phyloP scores from a whole-genome alignment of 1,139 yeast genomes.

The Geotrichum carabidarum region DNA sequence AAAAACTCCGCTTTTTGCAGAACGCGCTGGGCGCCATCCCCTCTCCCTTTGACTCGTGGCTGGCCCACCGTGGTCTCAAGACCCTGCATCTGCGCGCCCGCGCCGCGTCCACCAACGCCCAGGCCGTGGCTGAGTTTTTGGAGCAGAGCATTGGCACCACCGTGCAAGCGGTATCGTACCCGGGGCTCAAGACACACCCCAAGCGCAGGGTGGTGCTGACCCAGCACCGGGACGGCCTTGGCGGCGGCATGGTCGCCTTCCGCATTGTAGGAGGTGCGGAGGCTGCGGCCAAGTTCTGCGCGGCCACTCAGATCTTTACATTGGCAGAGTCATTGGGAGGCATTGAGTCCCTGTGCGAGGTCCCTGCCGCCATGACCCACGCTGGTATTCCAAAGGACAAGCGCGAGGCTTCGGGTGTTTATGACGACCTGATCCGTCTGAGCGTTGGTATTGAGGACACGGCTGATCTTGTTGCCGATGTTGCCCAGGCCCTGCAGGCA shows the following conservation, averaged over 20 bases:
- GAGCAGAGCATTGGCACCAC: constrained; percentile 40
- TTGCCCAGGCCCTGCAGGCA: constrained; percentile 60
- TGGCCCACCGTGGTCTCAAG: constrained; percentile 88
- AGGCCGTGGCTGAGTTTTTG: constrained; percentile 65
- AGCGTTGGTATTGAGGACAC: constrained; percentile 85
- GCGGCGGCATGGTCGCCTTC: constrained; percentile 91
- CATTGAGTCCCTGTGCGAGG: constrained; percentile 79
- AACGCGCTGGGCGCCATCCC: constrained; percentile 88
- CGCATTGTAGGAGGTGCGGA: constrained; percentile 77
- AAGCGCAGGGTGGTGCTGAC: constrained; percentile 57
- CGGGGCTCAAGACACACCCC: constrained; percentile 67
- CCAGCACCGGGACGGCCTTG: constrained; percentile 81
- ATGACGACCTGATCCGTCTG: constrained; percentile 73
- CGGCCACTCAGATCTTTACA: constrained; percentile 70
- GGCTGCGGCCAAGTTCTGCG: constrained; percentile 70
- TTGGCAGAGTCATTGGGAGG: constrained; percentile 91
- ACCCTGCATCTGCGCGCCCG: constrained; percentile 77
- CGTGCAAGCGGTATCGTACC: constrained; percentile 71
- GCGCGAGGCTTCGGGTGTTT: constrained; percentile 78
- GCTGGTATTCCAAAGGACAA: constrained; percentile 82
- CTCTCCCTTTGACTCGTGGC: constrained; percentile 87
- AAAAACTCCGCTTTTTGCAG: constrained; percentile 68
- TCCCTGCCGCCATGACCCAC: constrained; percentile 90
- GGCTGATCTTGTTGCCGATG: constrained; percentile 69
- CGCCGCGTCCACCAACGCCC: constrained; percentile 64